Conservation (phyloP, 1,284 basidiomycete genomes). For the Melampsora larici-populina region DNA sequence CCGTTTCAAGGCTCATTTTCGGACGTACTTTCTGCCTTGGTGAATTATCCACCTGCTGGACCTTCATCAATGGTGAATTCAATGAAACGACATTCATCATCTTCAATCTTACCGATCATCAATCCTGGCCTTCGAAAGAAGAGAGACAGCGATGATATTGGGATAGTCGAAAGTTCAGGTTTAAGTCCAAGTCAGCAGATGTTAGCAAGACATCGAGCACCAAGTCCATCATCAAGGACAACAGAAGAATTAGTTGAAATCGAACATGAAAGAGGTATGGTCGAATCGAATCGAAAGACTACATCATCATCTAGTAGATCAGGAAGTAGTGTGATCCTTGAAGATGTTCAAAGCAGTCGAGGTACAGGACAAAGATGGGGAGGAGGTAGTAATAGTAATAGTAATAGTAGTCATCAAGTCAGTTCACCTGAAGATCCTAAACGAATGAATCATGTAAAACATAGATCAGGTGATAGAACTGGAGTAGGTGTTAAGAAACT, state of each 20-base stretch:
- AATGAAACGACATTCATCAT: too few relatives aligned
- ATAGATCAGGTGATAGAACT: conserved; percentile 5
- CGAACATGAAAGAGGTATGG: too few relatives aligned
- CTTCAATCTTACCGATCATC: too few relatives aligned
- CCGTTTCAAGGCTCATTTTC: conserved; percentile 42
- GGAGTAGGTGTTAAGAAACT: too few relatives aligned
- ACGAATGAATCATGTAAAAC: neutral
- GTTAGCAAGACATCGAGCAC: too few relatives aligned
- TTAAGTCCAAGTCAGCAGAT: too few relatives aligned
- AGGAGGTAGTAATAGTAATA: neutral
- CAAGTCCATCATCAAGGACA: too few relatives aligned
- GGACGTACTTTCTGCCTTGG: conserved; percentile 44
- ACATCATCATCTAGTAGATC: neutral
- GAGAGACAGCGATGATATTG: neutral
- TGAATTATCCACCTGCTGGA: conserved; percentile 25
- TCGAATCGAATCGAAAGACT: neutral
- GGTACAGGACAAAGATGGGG: neutral
- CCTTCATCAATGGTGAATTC: neutral
- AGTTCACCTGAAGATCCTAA: neutral
- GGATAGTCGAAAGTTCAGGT: too few relatives aligned
- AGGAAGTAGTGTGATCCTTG: neutral
- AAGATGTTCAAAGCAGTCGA: neutral
- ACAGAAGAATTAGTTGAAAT: too few relatives aligned
- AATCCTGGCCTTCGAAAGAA: neutral
- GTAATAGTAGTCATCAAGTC: neutral